phyloP scores from a whole-genome alignment of 1,284 basidiomycete genomes.

The Rhodotorula glutinis region DNA sequence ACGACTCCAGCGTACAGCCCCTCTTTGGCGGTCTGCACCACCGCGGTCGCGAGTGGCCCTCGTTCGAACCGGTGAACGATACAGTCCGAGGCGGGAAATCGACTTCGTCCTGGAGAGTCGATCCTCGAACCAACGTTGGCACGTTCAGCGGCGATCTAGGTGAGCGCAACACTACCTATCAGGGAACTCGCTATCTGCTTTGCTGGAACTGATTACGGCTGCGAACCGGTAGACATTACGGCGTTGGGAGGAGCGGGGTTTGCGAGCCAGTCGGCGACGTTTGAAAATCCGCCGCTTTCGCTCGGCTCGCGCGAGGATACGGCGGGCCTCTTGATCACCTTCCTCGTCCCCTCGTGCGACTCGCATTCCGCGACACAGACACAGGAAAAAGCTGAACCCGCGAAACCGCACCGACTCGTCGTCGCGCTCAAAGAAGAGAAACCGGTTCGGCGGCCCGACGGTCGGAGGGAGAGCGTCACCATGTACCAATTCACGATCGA shows the following conservation, averaged over 20 bases:
- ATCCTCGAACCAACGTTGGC: constrained; percentile 16
- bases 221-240: constrained; percentile 51
- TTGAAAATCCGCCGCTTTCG: constrained; percentile 40
- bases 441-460: constrained; percentile 47
- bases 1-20: neutral
- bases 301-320: constrained; percentile 32
- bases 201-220: no score
- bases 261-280: constrained; percentile 52
- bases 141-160: constrained; percentile 37
- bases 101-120: constrained; percentile 47
- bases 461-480: constrained; percentile 48
- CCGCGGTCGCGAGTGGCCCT: constrained; percentile 15
- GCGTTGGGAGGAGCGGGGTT: constrained; percentile 56
- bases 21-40: constrained; percentile 3
- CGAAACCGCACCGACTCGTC: constrained; percentile 42
- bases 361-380: neutral
- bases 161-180: constrained; percentile 17
- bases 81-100: constrained; percentile 52
- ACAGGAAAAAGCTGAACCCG: neutral
- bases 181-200: no score
- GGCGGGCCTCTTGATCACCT: constrained; percentile 35
- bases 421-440: constrained; percentile 51
- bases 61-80: constrained; percentile 52
- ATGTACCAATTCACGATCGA: constrained; percentile 52
- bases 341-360: constrained; percentile 7